These are phyloP conservation scores for Juglanconis juglandina DNA, from an alignment of 2,329 filamentous ascomycete genomes.

Conservation along the genomic window DNA sequence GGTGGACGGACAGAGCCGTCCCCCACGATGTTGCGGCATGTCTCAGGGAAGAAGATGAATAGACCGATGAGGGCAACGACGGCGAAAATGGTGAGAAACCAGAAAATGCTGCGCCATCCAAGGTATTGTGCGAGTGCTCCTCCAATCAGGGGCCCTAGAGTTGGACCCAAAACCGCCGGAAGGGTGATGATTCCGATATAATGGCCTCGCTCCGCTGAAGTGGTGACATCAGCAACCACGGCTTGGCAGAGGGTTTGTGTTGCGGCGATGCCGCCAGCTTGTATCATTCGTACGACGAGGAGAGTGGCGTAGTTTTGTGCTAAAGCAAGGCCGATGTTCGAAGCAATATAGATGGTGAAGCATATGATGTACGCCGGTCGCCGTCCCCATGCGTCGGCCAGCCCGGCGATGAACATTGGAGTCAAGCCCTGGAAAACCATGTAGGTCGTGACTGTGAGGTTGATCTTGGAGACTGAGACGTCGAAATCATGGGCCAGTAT, in stretches of 20 bases:
- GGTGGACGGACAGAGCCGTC: slow-evolving; percentile 31
- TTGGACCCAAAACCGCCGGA: slow-evolving; percentile 33
- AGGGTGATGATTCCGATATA: slow-evolving; percentile 48
- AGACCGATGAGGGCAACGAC: slow-evolving; percentile 37
- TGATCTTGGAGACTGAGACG: slow-evolving; percentile 40
- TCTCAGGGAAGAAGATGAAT: slow-evolving; percentile 44
- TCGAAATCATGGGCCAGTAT: slow-evolving; percentile 44
- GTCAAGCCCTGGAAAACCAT: slow-evolving; percentile 56
- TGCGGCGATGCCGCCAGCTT: slow-evolving; percentile 48
- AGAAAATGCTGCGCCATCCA: slow-evolving; percentile 54
- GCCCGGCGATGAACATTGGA: slow-evolving; percentile 47
- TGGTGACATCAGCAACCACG: slow-evolving; percentile 57
- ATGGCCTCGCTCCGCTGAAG: slow-evolving; percentile 52
- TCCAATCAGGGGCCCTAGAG: slow-evolving; percentile 48
- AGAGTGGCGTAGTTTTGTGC: slow-evolving; percentile 42
- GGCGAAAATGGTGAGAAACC: slow-evolving; percentile 46
- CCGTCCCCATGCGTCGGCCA: slow-evolving; percentile 45
- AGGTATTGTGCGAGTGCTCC: slow-evolving; percentile 47
- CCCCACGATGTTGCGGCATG: slow-evolving; percentile 39
- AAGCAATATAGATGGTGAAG: slow-evolving; percentile 41
- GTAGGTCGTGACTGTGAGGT: slow-evolving; percentile 52
- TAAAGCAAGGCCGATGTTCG: slow-evolving; percentile 42
- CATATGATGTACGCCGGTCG: slow-evolving; percentile 42
- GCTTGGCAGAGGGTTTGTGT: slow-evolving; percentile 52
- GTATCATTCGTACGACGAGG: slow-evolving; percentile 40